A percentile compares a stretch with the other conserved stretches of the same genome.
phyloP scores from a whole-genome alignment of 1,284 basidiomycete species.

The Tilletia walkeri region DNA sequence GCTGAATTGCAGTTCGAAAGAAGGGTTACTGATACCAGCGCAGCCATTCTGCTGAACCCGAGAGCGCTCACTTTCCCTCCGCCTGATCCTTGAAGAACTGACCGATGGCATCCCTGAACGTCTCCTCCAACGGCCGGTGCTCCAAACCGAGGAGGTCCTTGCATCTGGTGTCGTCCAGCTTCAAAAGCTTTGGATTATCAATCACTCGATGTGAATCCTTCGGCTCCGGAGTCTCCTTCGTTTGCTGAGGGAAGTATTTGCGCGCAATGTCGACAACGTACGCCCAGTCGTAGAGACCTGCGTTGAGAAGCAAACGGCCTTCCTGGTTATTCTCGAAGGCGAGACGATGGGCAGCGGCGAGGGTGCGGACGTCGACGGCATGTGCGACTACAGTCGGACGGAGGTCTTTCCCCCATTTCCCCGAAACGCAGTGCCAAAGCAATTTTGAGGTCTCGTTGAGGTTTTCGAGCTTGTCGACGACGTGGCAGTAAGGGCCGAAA shows the following conservation, averaged over 20 bases:
- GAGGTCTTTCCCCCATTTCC: background rate
- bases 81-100: background rate
- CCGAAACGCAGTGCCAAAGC: background rate
- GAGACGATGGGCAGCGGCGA: slow-evolving; percentile 60
- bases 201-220: slow-evolving; percentile 37
- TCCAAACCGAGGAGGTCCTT: slow-evolving; percentile 60
- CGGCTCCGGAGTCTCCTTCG: slow-evolving; percentile 39
- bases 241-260: slow-evolving; percentile 30
- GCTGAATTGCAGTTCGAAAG: no score
- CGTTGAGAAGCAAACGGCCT: slow-evolving; percentile 61
- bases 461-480: slow-evolving; percentile 2
- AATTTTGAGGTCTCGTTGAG: background rate
- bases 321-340: slow-evolving; percentile 64
- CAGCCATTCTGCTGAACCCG: no score
- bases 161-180: slow-evolving; percentile 56
- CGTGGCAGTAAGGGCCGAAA: slow-evolving; percentile 1
- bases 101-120: background rate
- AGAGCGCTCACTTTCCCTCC: background rate
- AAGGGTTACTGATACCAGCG: no score
- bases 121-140: slow-evolving; percentile 60
- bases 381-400: background rate
- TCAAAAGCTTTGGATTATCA: slow-evolving; percentile 36
- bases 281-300: slow-evolving; percentile 35
- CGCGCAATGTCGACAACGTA: slow-evolving; percentile 41
- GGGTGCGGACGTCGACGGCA: slow-evolving; percentile 20